Conservation (phyloP, 2,329 filamentous ascomycete genomes). For the Aspergillus sp. region DNA sequence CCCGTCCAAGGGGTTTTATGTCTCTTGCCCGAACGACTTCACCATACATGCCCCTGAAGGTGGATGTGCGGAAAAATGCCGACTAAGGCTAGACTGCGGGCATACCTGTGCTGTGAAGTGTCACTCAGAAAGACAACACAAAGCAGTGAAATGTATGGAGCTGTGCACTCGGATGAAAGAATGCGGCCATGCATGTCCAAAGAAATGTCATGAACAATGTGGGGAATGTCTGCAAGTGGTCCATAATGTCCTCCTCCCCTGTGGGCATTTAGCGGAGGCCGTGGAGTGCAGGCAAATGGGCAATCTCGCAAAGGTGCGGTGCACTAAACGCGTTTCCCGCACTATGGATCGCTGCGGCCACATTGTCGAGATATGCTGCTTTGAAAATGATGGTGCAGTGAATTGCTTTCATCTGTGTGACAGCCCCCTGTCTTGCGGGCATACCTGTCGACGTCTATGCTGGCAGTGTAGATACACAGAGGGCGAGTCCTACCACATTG, state of each 20-base stretch:
- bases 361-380: background rate
- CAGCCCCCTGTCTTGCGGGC: slow-evolving; percentile 2
- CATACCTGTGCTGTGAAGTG: slow-evolving; percentile 19
- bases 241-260: slow-evolving; percentile 5
- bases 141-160: slow-evolving; percentile 12
- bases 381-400: background rate
- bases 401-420: slow-evolving; percentile 5
- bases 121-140: slow-evolving; percentile 14
- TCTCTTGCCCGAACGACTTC: slow-evolving; percentile 10
- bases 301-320: slow-evolving; percentile 1
- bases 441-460: slow-evolving; percentile 6
- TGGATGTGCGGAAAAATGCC: slow-evolving; percentile 9
- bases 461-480: background rate
- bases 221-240: slow-evolving; percentile 6
- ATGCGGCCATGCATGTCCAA: slow-evolving; percentile 16
- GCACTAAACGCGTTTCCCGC: background rate
- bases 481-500: background rate
- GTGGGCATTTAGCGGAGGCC: slow-evolving; percentile 8
- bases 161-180: slow-evolving; percentile 6
- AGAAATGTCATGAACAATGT: slow-evolving; percentile 14
- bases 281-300: slow-evolving; percentile 6
- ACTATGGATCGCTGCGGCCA: slow-evolving; percentile 5
- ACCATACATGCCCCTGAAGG: slow-evolving; percentile 7
- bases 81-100: slow-evolving; percentile 11
- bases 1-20: background rate